Evolutionary conservation across 768 basidiomycete species (phyloP).

Genomic region (Podaxis rugospora): DNA sequence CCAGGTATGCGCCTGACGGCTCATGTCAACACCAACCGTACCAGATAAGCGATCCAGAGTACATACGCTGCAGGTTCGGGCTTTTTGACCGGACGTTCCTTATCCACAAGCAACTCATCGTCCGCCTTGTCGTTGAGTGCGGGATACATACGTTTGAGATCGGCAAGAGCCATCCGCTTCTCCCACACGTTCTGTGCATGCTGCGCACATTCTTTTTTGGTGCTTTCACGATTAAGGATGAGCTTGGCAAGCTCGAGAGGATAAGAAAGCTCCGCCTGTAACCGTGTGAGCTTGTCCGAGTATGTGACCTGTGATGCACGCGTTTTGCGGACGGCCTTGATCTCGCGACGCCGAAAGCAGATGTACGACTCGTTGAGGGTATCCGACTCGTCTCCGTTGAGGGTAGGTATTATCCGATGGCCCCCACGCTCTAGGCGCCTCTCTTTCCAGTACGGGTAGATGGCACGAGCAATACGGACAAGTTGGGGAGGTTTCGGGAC

Average conservation of each 20-base stretch:
- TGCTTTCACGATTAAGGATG: conserved; percentile 65
- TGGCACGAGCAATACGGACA: conserved; percentile 60
- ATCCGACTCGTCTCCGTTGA: conserved; percentile 92
- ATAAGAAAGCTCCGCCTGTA: conserved; percentile 70
- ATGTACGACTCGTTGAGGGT: conserved; percentile 90
- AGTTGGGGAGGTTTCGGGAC: conserved; percentile 61
- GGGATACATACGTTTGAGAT: conserved; percentile 76
- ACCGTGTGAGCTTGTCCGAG: conserved; percentile 81
- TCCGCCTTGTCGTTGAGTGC: conserved; percentile 57
- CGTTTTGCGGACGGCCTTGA: conserved; percentile 92
- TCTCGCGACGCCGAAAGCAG: conserved; percentile 93
- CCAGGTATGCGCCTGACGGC: conserved; percentile 38
- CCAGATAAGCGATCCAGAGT: neutral
- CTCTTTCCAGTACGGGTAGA: conserved; percentile 91
- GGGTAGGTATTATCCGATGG: conserved; percentile 76
- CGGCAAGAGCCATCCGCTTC: conserved; percentile 65
- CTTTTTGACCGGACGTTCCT: conserved; percentile 60
- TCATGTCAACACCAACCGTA: conserved; percentile 9
- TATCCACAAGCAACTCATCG: conserved; percentile 71
- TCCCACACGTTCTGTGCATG: conserved; percentile 73
- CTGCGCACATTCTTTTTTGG: conserved; percentile 64
- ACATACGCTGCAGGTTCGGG: conserved; percentile 34
- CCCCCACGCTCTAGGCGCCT: conserved; percentile 78
- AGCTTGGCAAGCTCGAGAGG: conserved; percentile 70
- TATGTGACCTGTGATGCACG: conserved; percentile 86